Evolutionary conservation across 345 rosid species (phyloP).

Genomic region (Eucalyptus marginata): DNA sequence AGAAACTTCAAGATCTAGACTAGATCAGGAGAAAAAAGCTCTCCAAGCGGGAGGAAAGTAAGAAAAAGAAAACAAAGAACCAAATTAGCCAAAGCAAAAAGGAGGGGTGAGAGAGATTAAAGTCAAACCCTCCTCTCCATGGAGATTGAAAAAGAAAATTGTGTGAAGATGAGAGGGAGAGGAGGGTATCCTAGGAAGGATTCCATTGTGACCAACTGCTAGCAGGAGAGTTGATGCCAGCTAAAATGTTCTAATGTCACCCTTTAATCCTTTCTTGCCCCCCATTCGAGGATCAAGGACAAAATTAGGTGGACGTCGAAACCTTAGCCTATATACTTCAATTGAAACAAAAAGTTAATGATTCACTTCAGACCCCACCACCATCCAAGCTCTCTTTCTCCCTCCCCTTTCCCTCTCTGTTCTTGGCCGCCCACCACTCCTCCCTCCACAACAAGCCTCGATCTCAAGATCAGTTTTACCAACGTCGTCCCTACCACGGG

Average conservation of each 20-base stretch:
- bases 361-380: not conserved
- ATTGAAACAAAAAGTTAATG: not conserved
- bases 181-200: no score
- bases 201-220: no score
- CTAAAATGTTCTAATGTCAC: not conserved
- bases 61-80: no score
- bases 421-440: not conserved
- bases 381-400: not conserved
- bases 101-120: not conserved
- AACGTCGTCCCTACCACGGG: accelerated
- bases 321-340: not conserved
- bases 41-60: no score
- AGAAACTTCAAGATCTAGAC: no score
- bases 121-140: not conserved
- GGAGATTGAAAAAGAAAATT: not conserved
- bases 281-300: not conserved
- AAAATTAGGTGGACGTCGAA: not conserved
- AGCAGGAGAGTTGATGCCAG: not conserved
- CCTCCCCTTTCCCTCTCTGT: no score
- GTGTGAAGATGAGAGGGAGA: not conserved
- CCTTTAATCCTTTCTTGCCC: not conserved
- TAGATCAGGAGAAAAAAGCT: not conserved
- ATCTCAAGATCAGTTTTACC: not conserved
- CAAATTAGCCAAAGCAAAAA: not conserved
- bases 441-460: not conserved